Conservation (phyloP, 352 stramenopile species). For the Phytopythium chamaehyphon region DNA sequence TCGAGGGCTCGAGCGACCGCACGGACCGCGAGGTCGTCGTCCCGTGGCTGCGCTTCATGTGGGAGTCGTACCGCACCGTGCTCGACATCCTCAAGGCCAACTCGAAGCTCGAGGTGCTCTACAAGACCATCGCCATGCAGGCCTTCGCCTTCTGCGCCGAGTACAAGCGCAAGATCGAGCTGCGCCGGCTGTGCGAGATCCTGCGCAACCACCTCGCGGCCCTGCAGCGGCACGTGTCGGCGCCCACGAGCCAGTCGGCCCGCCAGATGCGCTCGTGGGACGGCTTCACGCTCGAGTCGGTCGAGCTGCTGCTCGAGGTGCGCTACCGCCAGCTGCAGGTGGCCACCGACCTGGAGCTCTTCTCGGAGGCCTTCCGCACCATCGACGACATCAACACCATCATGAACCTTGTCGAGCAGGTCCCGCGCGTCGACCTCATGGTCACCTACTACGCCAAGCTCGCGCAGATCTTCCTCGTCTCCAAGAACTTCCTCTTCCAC, state of each 20-base stretch:
- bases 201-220: constrained; percentile 95
- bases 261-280: constrained; percentile 94
- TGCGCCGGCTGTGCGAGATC: constrained; percentile 96
- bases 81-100: constrained; percentile 98
- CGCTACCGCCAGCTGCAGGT: constrained; percentile 97
- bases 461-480: constrained; percentile 96
- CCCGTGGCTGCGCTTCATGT: constrained; percentile 93
- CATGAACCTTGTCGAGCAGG: constrained; percentile 84
- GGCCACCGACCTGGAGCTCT: constrained; percentile 93
- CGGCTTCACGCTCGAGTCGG: constrained; percentile 92
- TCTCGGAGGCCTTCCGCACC: constrained; percentile 97
- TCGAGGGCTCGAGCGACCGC: constrained; percentile 93
- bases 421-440: constrained; percentile 94
- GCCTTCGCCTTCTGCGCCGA: constrained; percentile 84
- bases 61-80: constrained; percentile 97
- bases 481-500: constrained; percentile 97
- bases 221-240: constrained; percentile 89
- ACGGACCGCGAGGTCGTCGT: constrained; percentile 94
- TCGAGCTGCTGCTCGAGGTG: constrained; percentile 96
- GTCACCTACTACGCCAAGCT: constrained; percentile 98
- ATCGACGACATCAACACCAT: constrained; percentile 99
- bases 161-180: constrained; percentile 93
- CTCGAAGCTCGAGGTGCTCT: constrained; percentile 87
- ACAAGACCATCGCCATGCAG: constrained; percentile 75
- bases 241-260: constrained; percentile 68